Conservation (phyloP, 139 green algal species). For the Chlorella vulgaris region DNA sequence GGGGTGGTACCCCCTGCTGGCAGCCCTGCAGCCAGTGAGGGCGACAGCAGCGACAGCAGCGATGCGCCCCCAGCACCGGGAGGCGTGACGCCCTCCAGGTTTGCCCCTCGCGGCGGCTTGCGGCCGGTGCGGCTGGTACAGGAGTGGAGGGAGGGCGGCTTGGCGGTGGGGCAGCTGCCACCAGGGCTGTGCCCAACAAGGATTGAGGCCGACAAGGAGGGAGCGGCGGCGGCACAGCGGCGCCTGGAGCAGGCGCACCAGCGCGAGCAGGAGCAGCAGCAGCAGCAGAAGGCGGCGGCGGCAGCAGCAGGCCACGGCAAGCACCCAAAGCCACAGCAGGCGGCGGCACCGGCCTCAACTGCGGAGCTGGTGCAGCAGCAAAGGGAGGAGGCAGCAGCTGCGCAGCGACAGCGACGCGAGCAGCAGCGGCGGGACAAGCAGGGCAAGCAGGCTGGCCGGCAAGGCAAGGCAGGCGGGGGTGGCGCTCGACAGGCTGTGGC, state of each 20-base stretch:
- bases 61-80: no score
- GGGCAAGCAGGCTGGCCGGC: not conserved
- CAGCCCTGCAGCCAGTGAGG: no score
- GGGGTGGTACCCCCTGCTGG: no score
- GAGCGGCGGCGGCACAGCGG: conserved; percentile 7
- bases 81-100: not conserved
- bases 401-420: not conserved
- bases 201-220: not conserved
- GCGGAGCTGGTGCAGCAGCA: not conserved
- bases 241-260: not conserved
- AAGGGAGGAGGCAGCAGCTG: not conserved
- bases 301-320: not conserved
- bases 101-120: not conserved
- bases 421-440: not conserved
- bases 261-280: not conserved
- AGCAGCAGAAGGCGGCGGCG: not conserved
- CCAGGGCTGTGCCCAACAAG: not conserved
- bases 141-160: not conserved
- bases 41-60: no score
- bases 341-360: not conserved
- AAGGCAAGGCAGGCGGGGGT: not conserved
- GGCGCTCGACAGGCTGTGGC: not conserved
- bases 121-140: not conserved
- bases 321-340: not conserved
- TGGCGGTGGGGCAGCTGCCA: not conserved